phyloP scores from a whole-genome alignment of 2,329 filamentous ascomycete genomes.

The Capronia coronata region DNA sequence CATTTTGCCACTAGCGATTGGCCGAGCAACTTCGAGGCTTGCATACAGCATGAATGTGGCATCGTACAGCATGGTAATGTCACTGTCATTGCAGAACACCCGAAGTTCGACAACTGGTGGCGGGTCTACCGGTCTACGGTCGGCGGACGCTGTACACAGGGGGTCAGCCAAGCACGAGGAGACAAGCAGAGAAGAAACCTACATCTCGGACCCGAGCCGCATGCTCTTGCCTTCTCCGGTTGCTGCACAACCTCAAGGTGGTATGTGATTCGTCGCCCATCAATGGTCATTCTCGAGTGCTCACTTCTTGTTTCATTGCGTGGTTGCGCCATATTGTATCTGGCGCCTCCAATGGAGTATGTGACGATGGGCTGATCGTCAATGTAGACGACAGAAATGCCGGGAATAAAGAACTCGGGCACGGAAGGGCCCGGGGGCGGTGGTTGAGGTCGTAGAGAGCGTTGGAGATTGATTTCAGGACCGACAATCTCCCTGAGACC shows the following conservation, averaged over 20 bases:
- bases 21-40: slow-evolving; percentile 78
- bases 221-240: slow-evolving; percentile 87
- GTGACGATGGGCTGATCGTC: slow-evolving; percentile 18
- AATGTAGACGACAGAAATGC: slow-evolving; percentile 15
- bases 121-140: slow-evolving; percentile 87
- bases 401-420: slow-evolving; percentile 16
- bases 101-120: slow-evolving; percentile 89
- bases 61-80: slow-evolving; percentile 85
- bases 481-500: slow-evolving; percentile 14
- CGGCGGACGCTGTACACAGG: slow-evolving; percentile 62
- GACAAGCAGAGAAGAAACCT: slow-evolving; percentile 35
- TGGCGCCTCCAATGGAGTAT: slow-evolving; percentile 27
- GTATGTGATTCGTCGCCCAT: slow-evolving; percentile 74
- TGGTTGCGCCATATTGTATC: slow-evolving; percentile 44
- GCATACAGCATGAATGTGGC: slow-evolving; percentile 97
- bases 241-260: slow-evolving; percentile 82
- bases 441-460: slow-evolving; percentile 12
- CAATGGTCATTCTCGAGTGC: slow-evolving; percentile 58
- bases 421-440: neutral
- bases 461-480: slow-evolving; percentile 5
- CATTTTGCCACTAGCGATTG: slow-evolving; percentile 73
- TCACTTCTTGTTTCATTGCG: slow-evolving; percentile 51
- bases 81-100: slow-evolving; percentile 67
- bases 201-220: slow-evolving; percentile 94
- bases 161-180: slow-evolving; percentile 14